Evolutionary conservation across 1,284 basidiomycete species (phyloP), one percentile per base, ranked within the genome.

Genomic region (Irpex sp.): DNA sequence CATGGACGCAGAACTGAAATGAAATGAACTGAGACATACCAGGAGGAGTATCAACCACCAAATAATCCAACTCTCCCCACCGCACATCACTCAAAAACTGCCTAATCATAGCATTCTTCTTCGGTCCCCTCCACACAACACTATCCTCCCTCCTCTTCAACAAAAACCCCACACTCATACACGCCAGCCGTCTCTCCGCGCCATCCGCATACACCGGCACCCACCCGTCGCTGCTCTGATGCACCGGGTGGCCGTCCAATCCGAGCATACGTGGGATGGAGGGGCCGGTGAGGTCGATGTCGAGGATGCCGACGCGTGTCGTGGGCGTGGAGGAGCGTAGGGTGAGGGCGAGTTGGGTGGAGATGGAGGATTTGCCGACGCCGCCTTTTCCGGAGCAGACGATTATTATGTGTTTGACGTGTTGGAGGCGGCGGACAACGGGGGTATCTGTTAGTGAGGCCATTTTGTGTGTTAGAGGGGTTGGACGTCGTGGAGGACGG

Each of bases 61-160:
- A 81, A 79, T 96, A 99, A 78, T 99, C 97, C 65, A 98, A 80
- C 55, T 95, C 89, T 58, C 96, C 97, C 97, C 97, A 99, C 65
- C 95, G 79, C 9, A 99, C 97, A 72, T 99, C 96, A 69, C 89
- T 89, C 73, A 99, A 77, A 74, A 99, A 99, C 79, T 99, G 97
- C 70, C 96, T 82, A 71, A 99, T 98, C 97, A 99, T 99, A 57
- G 94, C 97, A 72, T 98, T 98, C 85, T 99, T 99, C 85, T 99
- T 99, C 40, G 97, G 97, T 0, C 97, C 97, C 69, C 97, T 81
- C 97, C 97, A 99, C 0, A 99, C 94, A 44, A 99, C 95, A 13
- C 91, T 93, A 73, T 98, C 96, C 59, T 92, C 92, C 71, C 89
- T 90, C 71, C 89, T 90, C 77, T 93, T 93, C 65, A 99, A 77